A percentile compares a stretch with the other conserved stretches of the same genome.
phyloP scores from a whole-genome alignment of 192 early-diverging fungal species.

The Dimargaris verticillata region DNA sequence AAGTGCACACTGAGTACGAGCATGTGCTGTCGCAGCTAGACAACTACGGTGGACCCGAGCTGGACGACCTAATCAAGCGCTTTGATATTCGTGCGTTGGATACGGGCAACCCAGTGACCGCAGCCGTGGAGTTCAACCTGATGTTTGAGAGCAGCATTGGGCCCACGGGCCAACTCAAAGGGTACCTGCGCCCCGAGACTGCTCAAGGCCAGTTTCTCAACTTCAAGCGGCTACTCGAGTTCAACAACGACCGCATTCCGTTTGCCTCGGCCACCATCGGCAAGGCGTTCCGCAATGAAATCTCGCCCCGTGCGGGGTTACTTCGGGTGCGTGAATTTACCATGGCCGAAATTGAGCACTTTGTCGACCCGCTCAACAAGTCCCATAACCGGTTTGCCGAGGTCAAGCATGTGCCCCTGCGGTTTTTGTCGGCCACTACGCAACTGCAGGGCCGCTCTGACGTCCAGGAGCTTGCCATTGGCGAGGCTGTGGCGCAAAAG shows the following conservation, averaged over 20 bases:
- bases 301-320: slow-evolving; percentile 85
- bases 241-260: slow-evolving; percentile 97
- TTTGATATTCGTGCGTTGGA: slow-evolving; percentile 80
- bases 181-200: slow-evolving; percentile 96
- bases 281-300: slow-evolving; percentile 98
- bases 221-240: slow-evolving; percentile 91
- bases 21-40: slow-evolving; percentile 87
- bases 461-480: slow-evolving; percentile 56
- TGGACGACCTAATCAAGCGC: slow-evolving; percentile 68
- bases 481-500: slow-evolving; percentile 75
- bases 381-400: slow-evolving; percentile 80
- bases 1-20: slow-evolving; percentile 52
- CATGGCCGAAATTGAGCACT: slow-evolving; percentile 99
- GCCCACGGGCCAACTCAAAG: slow-evolving; percentile 87
- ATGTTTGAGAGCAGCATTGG: slow-evolving; percentile 98
- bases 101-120: slow-evolving; percentile 77
- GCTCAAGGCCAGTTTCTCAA: slow-evolving; percentile 99
- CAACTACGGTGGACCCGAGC: slow-evolving; percentile 78
- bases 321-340: slow-evolving; percentile 95
- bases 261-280: slow-evolving; percentile 97
- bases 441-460: slow-evolving; percentile 66
- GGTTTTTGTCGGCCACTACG: slow-evolving; percentile 53
- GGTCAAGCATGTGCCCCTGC: slow-evolving; percentile 57
- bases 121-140: slow-evolving; percentile 91
- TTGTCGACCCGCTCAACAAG: slow-evolving; percentile 88